Percentiles rank a stretch among this genome's conserved stretches.
Evolutionary conservation across 2,329 filamentous ascomycete genomes (phyloP).

Genomic region (Colletotrichum lupini): DNA sequence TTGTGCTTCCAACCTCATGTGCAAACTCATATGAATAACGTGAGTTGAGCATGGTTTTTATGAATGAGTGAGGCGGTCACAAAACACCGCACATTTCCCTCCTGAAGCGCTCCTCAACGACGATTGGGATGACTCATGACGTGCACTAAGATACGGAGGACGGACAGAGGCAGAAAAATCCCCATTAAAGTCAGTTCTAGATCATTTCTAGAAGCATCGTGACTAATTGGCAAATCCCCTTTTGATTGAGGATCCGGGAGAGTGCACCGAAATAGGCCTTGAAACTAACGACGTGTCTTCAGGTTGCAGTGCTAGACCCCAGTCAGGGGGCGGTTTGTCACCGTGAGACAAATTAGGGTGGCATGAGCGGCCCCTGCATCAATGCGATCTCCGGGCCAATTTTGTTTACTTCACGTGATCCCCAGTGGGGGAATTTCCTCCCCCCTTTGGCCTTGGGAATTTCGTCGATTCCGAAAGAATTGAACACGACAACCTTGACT

Average conservation of each 20-base stretch:
- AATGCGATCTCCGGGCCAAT: conserved; percentile 34
- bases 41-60: too few relatives aligned
- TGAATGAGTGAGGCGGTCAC: too few relatives aligned
- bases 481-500: background rate
- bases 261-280: background rate
- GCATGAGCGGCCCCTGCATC: conserved; percentile 23
- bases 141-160: too few relatives aligned
- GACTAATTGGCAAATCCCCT: background rate
- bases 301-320: background rate
- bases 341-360: background rate
- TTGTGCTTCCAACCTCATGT: too few relatives aligned
- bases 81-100: too few relatives aligned
- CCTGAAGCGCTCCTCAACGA: too few relatives aligned
- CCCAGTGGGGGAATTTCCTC: conserved; percentile 2
- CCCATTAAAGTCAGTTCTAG: background rate
- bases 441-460: background rate
- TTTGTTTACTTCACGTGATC: conserved; percentile 34
- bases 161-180: background rate
- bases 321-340: background rate
- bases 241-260: background rate
- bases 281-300: background rate
- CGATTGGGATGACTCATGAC: too few relatives aligned
- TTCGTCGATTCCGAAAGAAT: background rate
- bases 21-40: too few relatives aligned
- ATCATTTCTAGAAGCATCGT: too few relatives aligned